A percentile compares a stretch with the other conserved stretches of the same genome.
phyloP scores from a whole-genome alignment of 345 rosid species.

The Geranium brycei region DNA sequence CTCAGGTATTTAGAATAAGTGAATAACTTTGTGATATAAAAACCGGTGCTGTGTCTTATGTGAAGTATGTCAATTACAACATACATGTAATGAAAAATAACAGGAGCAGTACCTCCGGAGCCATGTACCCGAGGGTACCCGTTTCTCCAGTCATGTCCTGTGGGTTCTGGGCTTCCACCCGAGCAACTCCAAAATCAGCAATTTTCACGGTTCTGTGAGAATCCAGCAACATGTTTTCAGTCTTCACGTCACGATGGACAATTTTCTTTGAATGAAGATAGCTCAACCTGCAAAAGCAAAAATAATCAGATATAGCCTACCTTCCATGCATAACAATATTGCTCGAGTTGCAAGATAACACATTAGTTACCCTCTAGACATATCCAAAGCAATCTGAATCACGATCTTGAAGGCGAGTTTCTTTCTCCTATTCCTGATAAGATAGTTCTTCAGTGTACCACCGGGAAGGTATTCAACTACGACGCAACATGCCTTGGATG shows the following conservation, averaged over 20 bases:
- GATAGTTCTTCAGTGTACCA: conserved; percentile 31
- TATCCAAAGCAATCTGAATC: conserved; percentile 37
- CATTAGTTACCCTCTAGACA: conserved; percentile 28
- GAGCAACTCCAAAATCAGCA: conserved; percentile 47
- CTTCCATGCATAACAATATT: neutral
- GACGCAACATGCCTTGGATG: conserved; percentile 35
- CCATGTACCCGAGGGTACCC: conserved; percentile 45
- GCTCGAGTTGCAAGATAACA: neutral
- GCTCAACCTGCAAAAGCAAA: conserved; percentile 24
- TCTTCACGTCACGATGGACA: conserved; percentile 40
- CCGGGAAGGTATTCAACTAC: conserved; percentile 37
- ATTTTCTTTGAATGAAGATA: conserved; percentile 44
- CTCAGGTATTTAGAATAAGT: too few relatives aligned
- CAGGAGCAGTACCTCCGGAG: conserved; percentile 28
- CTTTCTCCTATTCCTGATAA: conserved; percentile 31
- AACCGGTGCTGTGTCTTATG: neutral
- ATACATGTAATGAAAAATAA: neutral
- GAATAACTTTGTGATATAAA: too few relatives aligned
- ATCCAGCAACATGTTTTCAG: conserved; percentile 39
- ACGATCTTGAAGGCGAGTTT: conserved; percentile 32
- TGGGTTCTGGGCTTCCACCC: conserved; percentile 43
- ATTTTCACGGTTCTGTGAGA: conserved; percentile 25
- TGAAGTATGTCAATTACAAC: neutral
- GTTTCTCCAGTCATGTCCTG: conserved; percentile 46
- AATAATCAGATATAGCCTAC: neutral